Evolutionary conservation across 148 eudicot genomes (phyloP), one percentile per base, ranked within the genome.

Genomic region (Heliosperma pusillum): DNA sequence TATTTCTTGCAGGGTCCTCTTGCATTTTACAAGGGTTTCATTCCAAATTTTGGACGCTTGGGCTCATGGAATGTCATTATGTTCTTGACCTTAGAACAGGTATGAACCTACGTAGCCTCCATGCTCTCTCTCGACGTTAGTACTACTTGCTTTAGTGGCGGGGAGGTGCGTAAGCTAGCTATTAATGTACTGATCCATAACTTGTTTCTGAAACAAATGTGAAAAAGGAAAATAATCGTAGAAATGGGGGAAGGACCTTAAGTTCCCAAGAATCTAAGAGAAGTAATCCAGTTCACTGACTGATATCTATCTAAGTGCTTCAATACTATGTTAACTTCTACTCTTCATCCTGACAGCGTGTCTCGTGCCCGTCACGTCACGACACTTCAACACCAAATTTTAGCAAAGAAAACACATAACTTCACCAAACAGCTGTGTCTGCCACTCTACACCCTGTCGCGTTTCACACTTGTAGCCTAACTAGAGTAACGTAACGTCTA

Each of bases 41-140:
- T 95, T 69, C 99, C 99, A 59, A 95, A 95, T 73, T 92, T 95
- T 78, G 93, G 92, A 77, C 88, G 99, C 47, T 86, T 95, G 44
- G 99, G 99, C 66, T 92, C 97, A 27, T 95, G 99, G 97, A 95
- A 95, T 74, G 99, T 92, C 83, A 92, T 95, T 77, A 95, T 95
- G 99, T 95, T 95, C 83, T 83, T 92, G 81, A 95, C 99, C 59
- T 80, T 95, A 78, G 99, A 95, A 83, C 99, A 95, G 96, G 99
- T 95, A 82, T 79, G 81, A 45, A 36, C 62, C 21, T 45, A 72
- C 55, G 26, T 47, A 15, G 12, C 77, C 74, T 47, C 17, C 59
- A 66, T 58, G 19, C 22, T 65, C 16, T 58, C 36, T 11, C 45
- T 19, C 26, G 10, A 40, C 30, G 19, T 30, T 5, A 70, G 20